Conservation (phyloP, 495 filamentous ascomycete genomes). For the Annulohypoxylon maeteangense region DNA sequence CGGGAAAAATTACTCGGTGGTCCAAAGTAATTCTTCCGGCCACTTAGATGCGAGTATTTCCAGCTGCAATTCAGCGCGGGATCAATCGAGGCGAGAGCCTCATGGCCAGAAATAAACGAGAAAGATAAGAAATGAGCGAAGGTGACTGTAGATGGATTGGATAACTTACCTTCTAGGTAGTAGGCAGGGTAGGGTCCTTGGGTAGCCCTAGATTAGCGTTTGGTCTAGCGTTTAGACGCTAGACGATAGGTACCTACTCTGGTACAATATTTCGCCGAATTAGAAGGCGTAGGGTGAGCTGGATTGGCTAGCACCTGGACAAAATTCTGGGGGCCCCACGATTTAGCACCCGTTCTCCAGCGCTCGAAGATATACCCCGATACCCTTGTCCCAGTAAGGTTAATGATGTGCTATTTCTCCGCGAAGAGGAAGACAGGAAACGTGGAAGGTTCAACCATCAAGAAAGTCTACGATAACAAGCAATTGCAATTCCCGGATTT, state of each 20-base stretch:
- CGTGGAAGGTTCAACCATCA: background rate
- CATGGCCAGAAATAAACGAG: slow-evolving; percentile 16
- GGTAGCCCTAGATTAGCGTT: slow-evolving; percentile 13
- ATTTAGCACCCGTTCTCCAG: slow-evolving; percentile 12
- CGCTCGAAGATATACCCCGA: slow-evolving; percentile 31
- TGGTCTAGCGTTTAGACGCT: slow-evolving; percentile 27
- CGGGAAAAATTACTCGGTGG: slow-evolving; percentile 39
- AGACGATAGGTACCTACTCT: slow-evolving; percentile 24
- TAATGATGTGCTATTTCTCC: slow-evolving; percentile 15
- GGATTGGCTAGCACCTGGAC: slow-evolving; percentile 12
- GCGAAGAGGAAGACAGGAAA: background rate
- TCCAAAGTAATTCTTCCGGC: slow-evolving; percentile 47
- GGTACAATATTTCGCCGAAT: slow-evolving; percentile 42
- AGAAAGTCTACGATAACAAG: background rate
- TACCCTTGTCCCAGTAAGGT: slow-evolving; percentile 21
- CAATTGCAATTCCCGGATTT: background rate
- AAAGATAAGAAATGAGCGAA: slow-evolving; percentile 33
- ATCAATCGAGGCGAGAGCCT: slow-evolving; percentile 34
- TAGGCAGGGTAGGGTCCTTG: background rate
- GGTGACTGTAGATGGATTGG: slow-evolving; percentile 8
- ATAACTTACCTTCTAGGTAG: background rate
- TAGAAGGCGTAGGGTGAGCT: slow-evolving; percentile 13
- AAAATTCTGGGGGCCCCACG: slow-evolving; percentile 25
- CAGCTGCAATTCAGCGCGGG: slow-evolving; percentile 27
- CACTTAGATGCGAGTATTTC: slow-evolving; percentile 34